These are phyloP conservation scores for Saccharum spontaneum DNA, from an alignment of 176 grass and related monocot genomes.

Conservation along the genomic window DNA sequence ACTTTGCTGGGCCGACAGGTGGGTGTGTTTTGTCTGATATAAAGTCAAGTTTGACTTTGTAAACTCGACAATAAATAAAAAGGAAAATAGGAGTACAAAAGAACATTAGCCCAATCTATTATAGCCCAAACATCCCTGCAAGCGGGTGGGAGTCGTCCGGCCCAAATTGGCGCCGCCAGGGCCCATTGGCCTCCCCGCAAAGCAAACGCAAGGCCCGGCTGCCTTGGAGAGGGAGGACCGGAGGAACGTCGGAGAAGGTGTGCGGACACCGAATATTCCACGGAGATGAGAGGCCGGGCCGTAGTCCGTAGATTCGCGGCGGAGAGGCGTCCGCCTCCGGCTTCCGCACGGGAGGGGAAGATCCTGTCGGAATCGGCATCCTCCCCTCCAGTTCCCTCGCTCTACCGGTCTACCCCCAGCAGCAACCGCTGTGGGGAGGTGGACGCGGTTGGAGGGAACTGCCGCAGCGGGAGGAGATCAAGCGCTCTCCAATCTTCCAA, in stretches of 20 bases:
- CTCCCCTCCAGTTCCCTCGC: constrained; percentile 13
- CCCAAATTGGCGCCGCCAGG: neutral
- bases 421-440: neutral
- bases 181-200: neutral
- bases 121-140: neutral
- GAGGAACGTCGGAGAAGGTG: neutral
- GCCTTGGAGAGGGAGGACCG: neutral
- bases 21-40: neutral
- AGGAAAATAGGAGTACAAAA: neutral
- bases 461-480: neutral
- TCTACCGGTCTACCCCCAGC: neutral
- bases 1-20: neutral
- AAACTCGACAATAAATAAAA: neutral
- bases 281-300: neutral
- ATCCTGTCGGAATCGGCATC: constrained; percentile 59
- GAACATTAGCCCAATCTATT: neutral
- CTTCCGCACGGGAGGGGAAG: constrained; percentile 27
- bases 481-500: neutral
- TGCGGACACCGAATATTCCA: constrained; percentile 41
- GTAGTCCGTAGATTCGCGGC: neutral
- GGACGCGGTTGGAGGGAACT: neutral
- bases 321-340: constrained; percentile 30
- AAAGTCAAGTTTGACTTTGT: neutral
- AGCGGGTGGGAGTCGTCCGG: neutral
- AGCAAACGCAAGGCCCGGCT: neutral